Evolutionary conservation across 202 grass and related monocot genomes (phyloP), one percentile per base, ranked within the genome.

Genomic region (Alloteropsis angusta): DNA sequence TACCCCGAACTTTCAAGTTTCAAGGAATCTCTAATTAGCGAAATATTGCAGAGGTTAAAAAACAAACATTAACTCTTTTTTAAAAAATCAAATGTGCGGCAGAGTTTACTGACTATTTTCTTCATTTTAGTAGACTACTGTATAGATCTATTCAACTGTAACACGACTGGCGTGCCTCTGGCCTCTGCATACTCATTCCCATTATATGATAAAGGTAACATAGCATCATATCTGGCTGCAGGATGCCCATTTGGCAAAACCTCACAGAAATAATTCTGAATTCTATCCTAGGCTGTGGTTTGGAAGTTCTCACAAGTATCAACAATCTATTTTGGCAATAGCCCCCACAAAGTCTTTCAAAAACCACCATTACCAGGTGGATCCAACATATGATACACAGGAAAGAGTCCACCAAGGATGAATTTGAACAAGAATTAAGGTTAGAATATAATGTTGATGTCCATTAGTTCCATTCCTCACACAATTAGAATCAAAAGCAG

Each of bases 361-460:
- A 68, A 83, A 34, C 60, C 17, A 83, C 23, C 16, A 42, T 41
- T 21, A 74, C 9, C 15, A 14, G 7, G 16, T 39, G 36, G 6
- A 32, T 71, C 54, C 22, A 71, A 9, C 32, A 58, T 46, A 49
- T 16, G 1, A 32, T 55, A n/a, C n/a, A n/a, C 12, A 53, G 61
- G 60, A 60, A 18, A 53, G 43, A 78, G 25, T 42, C 5, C 16
- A 52, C 49, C 12, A 74, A 47, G 57, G 41, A 80, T 35, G 5
- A 80, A 74, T 22, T 11, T 18, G 43, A 44, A 64, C 15, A 70
- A 56, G 58, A 54, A 6, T 58, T 47, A 0, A 2, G 1, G 57
- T 3, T 55, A 83, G 80, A 79, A 84, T 62, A 14, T 37, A 80
- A 56, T 59, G 13, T 44, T 54, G 50, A 82, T 78, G 10, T 73